Percentiles rank a stretch among this genome's conserved stretches.
phyloP scores from a whole-genome alignment of 495 filamentous ascomycete genomes.

The Aspergillus biplanus region DNA sequence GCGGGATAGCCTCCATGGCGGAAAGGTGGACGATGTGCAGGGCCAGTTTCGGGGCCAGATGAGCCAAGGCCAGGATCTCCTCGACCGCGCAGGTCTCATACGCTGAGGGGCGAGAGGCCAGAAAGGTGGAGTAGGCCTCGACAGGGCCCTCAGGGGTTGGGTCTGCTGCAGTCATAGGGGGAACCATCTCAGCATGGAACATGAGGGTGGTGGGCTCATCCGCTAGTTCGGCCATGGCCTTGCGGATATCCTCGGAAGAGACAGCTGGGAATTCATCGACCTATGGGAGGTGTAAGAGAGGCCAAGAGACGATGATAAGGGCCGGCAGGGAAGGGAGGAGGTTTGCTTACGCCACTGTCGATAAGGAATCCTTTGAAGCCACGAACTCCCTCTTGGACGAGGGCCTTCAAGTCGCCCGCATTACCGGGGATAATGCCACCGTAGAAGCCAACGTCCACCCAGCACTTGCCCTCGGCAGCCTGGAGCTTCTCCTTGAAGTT shows the following conservation, averaged over 20 bases:
- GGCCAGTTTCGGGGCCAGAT: constrained; percentile 78
- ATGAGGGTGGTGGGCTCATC: constrained; percentile 84
- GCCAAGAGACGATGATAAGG: constrained; percentile 13
- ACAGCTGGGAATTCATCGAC: constrained; percentile 96
- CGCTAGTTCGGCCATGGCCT: constrained; percentile 77
- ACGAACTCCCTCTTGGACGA: constrained; percentile 83
- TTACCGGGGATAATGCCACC: constrained; percentile 95
- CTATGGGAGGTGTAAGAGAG: constrained; percentile 41
- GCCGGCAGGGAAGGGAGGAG: background rate
- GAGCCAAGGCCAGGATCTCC: constrained; percentile 79
- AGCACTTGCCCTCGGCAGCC: constrained; percentile 88
- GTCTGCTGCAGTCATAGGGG: constrained; percentile 79
- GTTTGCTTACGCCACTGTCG: constrained; percentile 81
- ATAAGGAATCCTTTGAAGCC: constrained; percentile 99
- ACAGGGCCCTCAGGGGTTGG: constrained; percentile 76
- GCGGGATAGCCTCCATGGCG: constrained; percentile 87
- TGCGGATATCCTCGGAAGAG: constrained; percentile 73
- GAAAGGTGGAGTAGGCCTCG: constrained; percentile 84
- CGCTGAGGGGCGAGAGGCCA: constrained; percentile 83
- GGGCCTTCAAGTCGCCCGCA: constrained; percentile 71
- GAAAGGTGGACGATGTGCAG: constrained; percentile 96
- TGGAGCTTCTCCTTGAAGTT: constrained; percentile 82
- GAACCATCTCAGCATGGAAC: constrained; percentile 99
- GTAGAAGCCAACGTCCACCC: constrained; percentile 99
- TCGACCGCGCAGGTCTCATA: constrained; percentile 93